These are phyloP conservation scores for Thermothielavioides terrestris DNA, from an alignment of 495 filamentous ascomycete species.

Conservation along the genomic window DNA sequence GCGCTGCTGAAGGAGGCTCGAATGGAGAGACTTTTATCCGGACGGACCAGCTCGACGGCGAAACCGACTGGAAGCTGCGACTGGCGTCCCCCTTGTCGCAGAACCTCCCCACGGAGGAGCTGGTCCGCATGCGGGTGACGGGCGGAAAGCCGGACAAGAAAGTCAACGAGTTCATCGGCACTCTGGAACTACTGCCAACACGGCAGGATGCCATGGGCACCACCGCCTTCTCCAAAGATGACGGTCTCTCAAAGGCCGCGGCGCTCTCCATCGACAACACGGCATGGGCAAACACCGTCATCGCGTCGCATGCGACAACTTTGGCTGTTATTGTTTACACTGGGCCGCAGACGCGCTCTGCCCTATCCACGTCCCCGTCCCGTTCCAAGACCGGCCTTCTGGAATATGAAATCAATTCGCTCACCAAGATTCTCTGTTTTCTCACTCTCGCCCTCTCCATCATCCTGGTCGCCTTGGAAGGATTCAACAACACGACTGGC, in stretches of 20 bases:
- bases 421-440: slow-evolving; percentile 94
- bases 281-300: slow-evolving; percentile 96
- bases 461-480: slow-evolving; percentile 79
- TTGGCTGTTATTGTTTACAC: slow-evolving; percentile 90
- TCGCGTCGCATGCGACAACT: slow-evolving; percentile 83
- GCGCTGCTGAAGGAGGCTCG: slow-evolving; percentile 23
- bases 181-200: slow-evolving; percentile 53
- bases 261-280: slow-evolving; percentile 93
- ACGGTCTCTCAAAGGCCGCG: slow-evolving; percentile 41
- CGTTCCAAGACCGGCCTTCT: slow-evolving; percentile 87
- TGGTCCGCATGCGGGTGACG: slow-evolving; percentile 64
- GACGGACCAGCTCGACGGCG: slow-evolving; percentile 95
- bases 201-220: slow-evolving; percentile 28
- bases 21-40: slow-evolving; percentile 90
- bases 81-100: slow-evolving; percentile 80
- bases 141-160: slow-evolving; percentile 83
- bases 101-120: slow-evolving; percentile 53
- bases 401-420: slow-evolving; percentile 92
- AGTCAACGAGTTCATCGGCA: slow-evolving; percentile 90
- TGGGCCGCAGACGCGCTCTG: slow-evolving; percentile 86
- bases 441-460: slow-evolving; percentile 81
- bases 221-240: slow-evolving; percentile 19
- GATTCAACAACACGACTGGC: slow-evolving; percentile 57
- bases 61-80: slow-evolving; percentile 98
- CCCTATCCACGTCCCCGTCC: slow-evolving; percentile 83